Conservation (phyloP, 2,329 filamentous ascomycete genomes). For the Fusarium zealandicum region DNA sequence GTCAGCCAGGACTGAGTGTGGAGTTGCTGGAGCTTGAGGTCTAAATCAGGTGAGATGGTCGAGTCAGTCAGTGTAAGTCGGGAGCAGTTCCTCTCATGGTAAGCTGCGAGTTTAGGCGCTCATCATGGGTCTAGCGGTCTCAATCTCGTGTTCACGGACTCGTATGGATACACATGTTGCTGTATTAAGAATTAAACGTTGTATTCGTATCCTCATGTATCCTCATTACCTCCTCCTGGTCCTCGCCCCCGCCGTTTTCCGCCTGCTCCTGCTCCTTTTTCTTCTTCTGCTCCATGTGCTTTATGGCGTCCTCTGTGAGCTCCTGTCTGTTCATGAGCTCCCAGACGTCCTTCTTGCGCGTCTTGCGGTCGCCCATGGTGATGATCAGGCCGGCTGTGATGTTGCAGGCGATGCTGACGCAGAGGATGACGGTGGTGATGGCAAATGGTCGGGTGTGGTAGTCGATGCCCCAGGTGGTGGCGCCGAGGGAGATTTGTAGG, state of each 20-base stretch:
- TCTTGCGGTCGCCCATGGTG: conserved; percentile 75
- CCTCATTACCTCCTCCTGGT: conserved; percentile 16
- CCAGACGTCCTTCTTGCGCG: conserved; percentile 85
- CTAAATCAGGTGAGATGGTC: no score
- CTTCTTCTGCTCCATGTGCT: conserved; percentile 56
- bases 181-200: conserved; percentile 12
- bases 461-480: conserved; percentile 79
- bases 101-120: no score
- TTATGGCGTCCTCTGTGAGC: conserved; percentile 67
- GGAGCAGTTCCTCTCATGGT: no score
- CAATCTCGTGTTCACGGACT: no score
- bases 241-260: conserved; percentile 6
- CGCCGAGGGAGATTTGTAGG: conserved; percentile 80
- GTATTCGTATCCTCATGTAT: conserved; percentile 20
- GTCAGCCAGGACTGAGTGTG: no score
- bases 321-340: conserved; percentile 79
- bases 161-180: background rate
- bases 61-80: no score
- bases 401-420: conserved; percentile 79
- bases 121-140: no score
- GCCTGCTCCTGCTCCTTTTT: conserved; percentile 35
- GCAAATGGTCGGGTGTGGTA: conserved; percentile 74
- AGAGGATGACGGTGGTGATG: conserved; percentile 81
- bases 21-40: no score
- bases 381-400: conserved; percentile 80